These are phyloP conservation scores for Mortierella sp. DNA, from an alignment of 371 early-diverging fungal genomes.

Conservation along the genomic window DNA sequence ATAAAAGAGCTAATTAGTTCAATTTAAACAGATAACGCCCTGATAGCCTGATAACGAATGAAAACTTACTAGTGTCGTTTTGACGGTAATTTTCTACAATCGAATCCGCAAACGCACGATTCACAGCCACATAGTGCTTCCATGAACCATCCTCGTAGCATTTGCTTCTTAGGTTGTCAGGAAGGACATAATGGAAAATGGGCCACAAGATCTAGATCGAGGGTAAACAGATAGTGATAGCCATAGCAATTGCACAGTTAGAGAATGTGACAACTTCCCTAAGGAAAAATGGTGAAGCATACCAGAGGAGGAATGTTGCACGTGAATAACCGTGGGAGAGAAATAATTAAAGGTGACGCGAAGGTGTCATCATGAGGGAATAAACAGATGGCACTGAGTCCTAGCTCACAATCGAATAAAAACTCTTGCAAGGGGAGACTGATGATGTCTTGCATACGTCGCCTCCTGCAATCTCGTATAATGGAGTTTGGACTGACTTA, in stretches of 20 bases:
- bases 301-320: not conserved
- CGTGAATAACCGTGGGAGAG: constrained; percentile 5
- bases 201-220: constrained; percentile 91
- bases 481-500: constrained; percentile 14
- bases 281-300: no score
- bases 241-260: not conserved
- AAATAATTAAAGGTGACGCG: constrained; percentile 15
- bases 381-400: no score
- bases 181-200: constrained; percentile 94
- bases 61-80: constrained; percentile 86
- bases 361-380: constrained; percentile 23
- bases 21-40: not conserved
- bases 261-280: no score
- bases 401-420: not conserved
- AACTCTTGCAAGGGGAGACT: not conserved
- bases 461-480: not conserved
- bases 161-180: constrained; percentile 75
- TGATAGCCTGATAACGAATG: constrained; percentile 1
- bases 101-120: constrained; percentile 84
- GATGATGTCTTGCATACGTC: not conserved
- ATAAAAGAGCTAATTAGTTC: not conserved
- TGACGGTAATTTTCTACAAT: constrained; percentile 78
- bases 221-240: not conserved
- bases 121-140: constrained; percentile 85
- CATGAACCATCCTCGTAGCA: constrained; percentile 77